A percentile compares a stretch with the other conserved stretches of the same genome.
phyloP scores from a whole-genome alignment of 169 alveolate species.

The Plasmodium chabaudi region DNA sequence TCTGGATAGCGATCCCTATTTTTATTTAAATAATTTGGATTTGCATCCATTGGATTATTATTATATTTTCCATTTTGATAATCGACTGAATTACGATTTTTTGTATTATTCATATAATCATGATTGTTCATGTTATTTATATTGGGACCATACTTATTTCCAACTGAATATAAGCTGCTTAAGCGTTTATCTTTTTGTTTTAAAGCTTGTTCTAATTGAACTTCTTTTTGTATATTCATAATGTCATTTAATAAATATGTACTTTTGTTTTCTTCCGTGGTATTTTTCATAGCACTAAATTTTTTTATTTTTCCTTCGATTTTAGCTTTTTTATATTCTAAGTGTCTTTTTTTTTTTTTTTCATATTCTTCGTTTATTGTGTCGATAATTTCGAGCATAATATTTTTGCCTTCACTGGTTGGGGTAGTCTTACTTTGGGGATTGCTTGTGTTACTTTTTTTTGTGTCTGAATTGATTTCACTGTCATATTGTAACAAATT shows the following conservation, averaged over 20 bases:
- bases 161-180: background rate
- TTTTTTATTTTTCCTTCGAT: conserved; percentile 72
- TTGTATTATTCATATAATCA: background rate
- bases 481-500: background rate
- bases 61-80: too few species aligned
- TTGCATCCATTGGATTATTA: too few species aligned
- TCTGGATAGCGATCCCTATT: conserved; percentile 1
- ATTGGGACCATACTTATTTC: background rate
- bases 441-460: background rate
- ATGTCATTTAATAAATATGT: conserved; percentile 23
- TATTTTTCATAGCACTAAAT: conserved; percentile 54
- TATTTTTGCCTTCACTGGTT: conserved; percentile 40
- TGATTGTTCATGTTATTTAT: conserved; percentile 8
- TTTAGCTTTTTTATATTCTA: conserved; percentile 73
- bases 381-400: conserved; percentile 63
- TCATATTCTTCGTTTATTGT: conserved; percentile 64
- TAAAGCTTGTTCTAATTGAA: background rate
- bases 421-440: conserved; percentile 2
- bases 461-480: background rate
- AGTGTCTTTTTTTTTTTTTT: conserved; percentile 66
- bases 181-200: conserved; percentile 1
- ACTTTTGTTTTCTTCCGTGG: conserved; percentile 28
- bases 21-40: too few species aligned
- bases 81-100: too few species aligned
- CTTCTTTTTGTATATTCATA: background rate